Percentiles rank a stretch among this genome's conserved stretches.
phyloP scores from a whole-genome alignment of 257 asterid genomes.

The Cinchona pubescens region DNA sequence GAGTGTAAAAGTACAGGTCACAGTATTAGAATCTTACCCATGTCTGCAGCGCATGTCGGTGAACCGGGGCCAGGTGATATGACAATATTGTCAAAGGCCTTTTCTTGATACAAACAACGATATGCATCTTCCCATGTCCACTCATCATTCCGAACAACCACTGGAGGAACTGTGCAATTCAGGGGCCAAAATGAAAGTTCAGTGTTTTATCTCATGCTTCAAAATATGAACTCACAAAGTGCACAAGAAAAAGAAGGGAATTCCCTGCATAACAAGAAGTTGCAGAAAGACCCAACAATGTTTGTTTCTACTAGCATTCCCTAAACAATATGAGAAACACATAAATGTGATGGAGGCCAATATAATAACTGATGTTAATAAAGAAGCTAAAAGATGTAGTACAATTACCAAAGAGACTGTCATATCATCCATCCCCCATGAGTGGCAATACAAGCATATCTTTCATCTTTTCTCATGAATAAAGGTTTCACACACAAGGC shows the following conservation, averaged over 20 bases:
- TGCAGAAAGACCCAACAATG: not conserved
- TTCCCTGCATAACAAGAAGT: not conserved
- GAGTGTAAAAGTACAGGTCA: too few species aligned
- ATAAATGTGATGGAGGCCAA: not conserved
- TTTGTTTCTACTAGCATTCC: not conserved
- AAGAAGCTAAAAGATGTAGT: constrained; percentile 1
- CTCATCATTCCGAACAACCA: constrained; percentile 87
- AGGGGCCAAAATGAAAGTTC: not conserved
- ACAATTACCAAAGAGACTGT: not conserved
- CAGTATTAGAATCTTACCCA: constrained; percentile 44
- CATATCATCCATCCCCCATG: not conserved
- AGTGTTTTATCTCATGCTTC: not conserved
- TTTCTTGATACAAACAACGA: constrained; percentile 67
- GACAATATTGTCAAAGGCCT: constrained; percentile 86
- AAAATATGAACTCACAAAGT: not conserved
- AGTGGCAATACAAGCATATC: not conserved
- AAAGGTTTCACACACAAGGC: not conserved
- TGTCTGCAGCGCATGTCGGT: constrained; percentile 80
- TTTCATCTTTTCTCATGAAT: not conserved
- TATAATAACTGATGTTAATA: not conserved
- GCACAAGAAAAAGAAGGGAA: not conserved
- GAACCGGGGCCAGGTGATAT: constrained; percentile 99
- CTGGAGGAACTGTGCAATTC: constrained; percentile 68
- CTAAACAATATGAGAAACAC: not conserved
- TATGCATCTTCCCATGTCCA: constrained; percentile 89